These are phyloP conservation scores for Orbilia javanica DNA, from an alignment of 2,329 filamentous ascomycete genomes.

Conservation along the genomic window DNA sequence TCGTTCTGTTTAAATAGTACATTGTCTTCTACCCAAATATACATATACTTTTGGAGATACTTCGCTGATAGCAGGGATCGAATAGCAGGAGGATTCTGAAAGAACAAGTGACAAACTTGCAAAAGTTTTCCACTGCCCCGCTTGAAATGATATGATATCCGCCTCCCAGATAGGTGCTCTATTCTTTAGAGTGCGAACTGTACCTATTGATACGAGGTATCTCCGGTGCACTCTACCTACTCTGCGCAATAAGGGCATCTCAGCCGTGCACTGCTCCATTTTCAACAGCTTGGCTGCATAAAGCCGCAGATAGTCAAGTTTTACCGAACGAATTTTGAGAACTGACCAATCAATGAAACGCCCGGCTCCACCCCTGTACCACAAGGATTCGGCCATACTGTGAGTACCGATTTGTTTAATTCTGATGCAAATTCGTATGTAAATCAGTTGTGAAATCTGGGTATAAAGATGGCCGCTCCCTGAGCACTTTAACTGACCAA, in stretches of 20 bases:
- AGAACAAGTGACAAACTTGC: neutral
- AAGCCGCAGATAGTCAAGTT: slow-evolving; percentile 15
- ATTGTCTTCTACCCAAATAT: neutral
- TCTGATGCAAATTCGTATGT: neutral
- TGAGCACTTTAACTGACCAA: neutral
- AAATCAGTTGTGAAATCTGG: neutral
- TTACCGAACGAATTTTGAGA: slow-evolving; percentile 49
- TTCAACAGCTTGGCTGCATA: slow-evolving; percentile 19
- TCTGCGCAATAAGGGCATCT: neutral
- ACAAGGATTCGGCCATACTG: neutral
- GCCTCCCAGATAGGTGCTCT: too few species aligned
- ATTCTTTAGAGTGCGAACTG: too few species aligned
- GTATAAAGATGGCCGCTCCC: slow-evolving; percentile 10
- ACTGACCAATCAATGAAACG: slow-evolving; percentile 26
- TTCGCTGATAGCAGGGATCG: neutral
- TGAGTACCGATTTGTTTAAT: neutral
- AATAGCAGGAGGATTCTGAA: neutral
- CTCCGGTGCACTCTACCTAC: neutral
- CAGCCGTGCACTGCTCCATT: neutral
- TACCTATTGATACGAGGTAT: neutral
- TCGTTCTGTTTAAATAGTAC: neutral
- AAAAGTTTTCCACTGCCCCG: neutral
- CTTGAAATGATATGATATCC: neutral
- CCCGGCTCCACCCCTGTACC: neutral
- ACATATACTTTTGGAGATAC: too few species aligned